These are phyloP conservation scores for Rubroshorea leprosula DNA, from an alignment of 345 rosid genomes.

Conservation along the genomic window DNA sequence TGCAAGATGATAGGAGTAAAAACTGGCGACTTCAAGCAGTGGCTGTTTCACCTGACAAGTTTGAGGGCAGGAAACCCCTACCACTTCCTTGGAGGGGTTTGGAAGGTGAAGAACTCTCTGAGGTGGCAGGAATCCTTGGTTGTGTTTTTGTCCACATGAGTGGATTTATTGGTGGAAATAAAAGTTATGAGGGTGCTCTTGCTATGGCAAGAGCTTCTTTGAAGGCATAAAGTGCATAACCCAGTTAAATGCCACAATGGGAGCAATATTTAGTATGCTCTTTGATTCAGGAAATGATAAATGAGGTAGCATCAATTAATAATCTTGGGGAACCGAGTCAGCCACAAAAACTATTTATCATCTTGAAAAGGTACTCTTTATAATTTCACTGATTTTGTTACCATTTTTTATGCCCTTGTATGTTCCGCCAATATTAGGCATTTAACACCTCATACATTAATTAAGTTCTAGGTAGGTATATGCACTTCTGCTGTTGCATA, in stretches of 20 bases:
- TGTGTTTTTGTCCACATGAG: slow-evolving; percentile 83
- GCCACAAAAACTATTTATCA: neutral
- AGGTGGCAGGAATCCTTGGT: slow-evolving; percentile 50
- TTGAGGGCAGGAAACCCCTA: slow-evolving; percentile 77
- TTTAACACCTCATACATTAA: too few species aligned
- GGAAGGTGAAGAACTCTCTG: slow-evolving; percentile 61
- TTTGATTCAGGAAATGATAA: neutral
- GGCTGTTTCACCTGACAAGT: slow-evolving; percentile 63
- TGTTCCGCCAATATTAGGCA: too few species aligned
- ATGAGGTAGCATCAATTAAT: neutral
- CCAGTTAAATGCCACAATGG: neutral
- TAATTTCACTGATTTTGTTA: neutral
- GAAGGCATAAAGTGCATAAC: slow-evolving; percentile 13
- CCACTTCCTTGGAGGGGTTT: slow-evolving; percentile 77
- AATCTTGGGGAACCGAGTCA: neutral
- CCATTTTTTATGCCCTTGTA: too few species aligned
- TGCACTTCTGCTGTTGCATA: too few species aligned
- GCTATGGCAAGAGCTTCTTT: slow-evolving; percentile 60
- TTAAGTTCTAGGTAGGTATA: too few species aligned
- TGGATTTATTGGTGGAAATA: slow-evolving; percentile 77
- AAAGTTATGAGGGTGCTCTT: slow-evolving; percentile 59
- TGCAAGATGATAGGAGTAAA: slow-evolving; percentile 79
- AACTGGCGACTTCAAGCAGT: slow-evolving; percentile 81
- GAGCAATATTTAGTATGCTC: neutral
- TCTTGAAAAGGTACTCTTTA: neutral